Percentiles rank a stretch among this genome's conserved stretches.
These are phyloP conservation scores for Aspergillus funiculosus DNA, from an alignment of 495 filamentous ascomycete genomes.

Conservation along the genomic window DNA sequence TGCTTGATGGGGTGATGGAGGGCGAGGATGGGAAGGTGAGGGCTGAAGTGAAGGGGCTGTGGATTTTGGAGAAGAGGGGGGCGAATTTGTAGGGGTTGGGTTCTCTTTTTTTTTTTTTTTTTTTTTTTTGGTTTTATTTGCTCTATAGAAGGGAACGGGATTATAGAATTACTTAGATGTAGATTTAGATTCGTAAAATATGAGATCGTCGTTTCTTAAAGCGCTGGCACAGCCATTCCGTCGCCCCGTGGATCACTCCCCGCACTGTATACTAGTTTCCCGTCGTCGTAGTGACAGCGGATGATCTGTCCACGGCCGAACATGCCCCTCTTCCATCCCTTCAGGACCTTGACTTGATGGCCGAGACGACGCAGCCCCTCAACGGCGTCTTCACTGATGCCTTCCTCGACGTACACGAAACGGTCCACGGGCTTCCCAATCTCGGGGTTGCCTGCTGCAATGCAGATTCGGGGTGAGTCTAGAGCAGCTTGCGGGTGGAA, in stretches of 20 bases:
- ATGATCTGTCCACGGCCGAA: conserved; percentile 95
- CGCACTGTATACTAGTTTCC: conserved; percentile 65
- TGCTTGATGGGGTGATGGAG: neutral
- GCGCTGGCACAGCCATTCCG: conserved; percentile 65
- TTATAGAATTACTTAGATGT: neutral
- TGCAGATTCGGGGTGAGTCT: conserved; percentile 82
- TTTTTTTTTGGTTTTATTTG: no score
- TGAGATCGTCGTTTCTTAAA: no score
- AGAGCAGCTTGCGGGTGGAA: conserved; percentile 82
- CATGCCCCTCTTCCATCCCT: conserved; percentile 58
- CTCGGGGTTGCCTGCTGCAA: conserved; percentile 63
- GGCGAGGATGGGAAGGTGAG: neutral
- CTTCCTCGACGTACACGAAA: conserved; percentile 78
- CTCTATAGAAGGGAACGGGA: no score
- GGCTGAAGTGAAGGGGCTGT: neutral
- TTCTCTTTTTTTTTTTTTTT: no score
- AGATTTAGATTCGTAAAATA: neutral
- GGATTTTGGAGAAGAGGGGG: no score
- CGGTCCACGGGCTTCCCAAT: conserved; percentile 45
- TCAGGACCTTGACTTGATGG: conserved; percentile 65
- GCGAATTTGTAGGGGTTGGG: no score
- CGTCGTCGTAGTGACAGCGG: conserved; percentile 65
- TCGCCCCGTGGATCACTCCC: conserved; percentile 89
- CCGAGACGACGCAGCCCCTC: conserved; percentile 63
- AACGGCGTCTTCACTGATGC: conserved; percentile 61